Evolutionary conservation across 352 stramenopile genomes (phyloP).

Genomic region (Phytophthora crassamura): DNA sequence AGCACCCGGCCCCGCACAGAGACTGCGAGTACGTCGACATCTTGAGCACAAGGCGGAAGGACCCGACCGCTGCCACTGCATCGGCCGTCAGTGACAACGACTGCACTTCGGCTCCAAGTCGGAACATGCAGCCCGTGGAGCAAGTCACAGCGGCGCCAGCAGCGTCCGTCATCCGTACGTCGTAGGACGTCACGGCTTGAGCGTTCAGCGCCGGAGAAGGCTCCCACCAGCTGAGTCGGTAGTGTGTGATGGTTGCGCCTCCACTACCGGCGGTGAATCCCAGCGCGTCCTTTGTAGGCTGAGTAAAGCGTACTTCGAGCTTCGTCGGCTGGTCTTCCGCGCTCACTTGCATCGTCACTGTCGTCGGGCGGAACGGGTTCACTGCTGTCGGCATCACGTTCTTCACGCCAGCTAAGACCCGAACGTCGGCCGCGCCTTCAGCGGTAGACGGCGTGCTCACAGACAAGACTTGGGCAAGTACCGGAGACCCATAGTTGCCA

Average conservation of each 20-base stretch:
- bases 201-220: constrained; percentile 53
- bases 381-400: constrained; percentile 59
- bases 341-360: constrained; percentile 80
- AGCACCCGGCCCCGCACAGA: constrained; percentile 45
- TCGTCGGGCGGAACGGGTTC: constrained; percentile 72
- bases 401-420: constrained; percentile 20
- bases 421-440: constrained; percentile 17
- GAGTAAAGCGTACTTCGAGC: constrained; percentile 77
- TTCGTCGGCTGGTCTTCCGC: constrained; percentile 74
- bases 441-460: constrained; percentile 26
- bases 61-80: constrained; percentile 52
- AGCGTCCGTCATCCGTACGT: constrained; percentile 56
- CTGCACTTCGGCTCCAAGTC: constrained; percentile 93
- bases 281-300: constrained; percentile 73
- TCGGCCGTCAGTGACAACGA: constrained; percentile 80
- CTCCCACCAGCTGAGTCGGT: constrained; percentile 66
- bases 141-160: constrained; percentile 41
- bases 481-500: constrained; percentile 76
- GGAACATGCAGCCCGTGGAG: constrained; percentile 75
- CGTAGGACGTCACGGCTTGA: constrained; percentile 46
- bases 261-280: constrained; percentile 66
- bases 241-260: constrained; percentile 64
- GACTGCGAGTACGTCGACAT: constrained; percentile 41
- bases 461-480: constrained; percentile 54
- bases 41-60: constrained; percentile 73